phyloP scores from a whole-genome alignment of 108 stramenopile species.

The Pseudonitzschia delicatissima region DNA sequence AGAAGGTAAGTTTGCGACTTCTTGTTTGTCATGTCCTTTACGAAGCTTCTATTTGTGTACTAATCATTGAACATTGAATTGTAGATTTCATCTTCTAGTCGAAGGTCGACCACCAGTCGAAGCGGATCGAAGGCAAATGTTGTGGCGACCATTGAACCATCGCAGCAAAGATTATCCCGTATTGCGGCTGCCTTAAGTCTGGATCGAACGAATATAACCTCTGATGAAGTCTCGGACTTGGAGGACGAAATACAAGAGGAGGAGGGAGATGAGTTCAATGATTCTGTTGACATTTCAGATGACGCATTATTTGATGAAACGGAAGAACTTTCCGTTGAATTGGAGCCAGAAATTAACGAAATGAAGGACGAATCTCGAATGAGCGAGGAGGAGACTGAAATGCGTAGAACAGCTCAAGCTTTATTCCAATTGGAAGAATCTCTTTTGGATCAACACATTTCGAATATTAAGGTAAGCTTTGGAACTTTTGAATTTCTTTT shows the following conservation, averaged over 20 bases:
- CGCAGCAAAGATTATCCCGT: constrained; percentile 21
- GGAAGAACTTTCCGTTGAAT: neutral
- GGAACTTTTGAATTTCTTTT: constrained; percentile 40
- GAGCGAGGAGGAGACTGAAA: constrained; percentile 48
- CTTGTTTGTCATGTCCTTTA: neutral
- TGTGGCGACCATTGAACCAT: neutral
- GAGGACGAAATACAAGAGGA: neutral
- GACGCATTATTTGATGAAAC: neutral
- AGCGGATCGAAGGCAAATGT: constrained; percentile 1
- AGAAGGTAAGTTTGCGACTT: constrained; percentile 43
- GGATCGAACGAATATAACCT: neutral
- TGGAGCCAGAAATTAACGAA: neutral
- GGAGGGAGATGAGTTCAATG: too few relatives aligned
- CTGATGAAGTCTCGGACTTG: neutral
- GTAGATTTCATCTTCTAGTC: constrained; percentile 13
- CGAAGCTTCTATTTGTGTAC: neutral
- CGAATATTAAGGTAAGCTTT: constrained; percentile 27
- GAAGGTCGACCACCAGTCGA: neutral
- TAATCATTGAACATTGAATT: neutral
- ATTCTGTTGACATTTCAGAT: too few relatives aligned
- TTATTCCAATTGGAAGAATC: constrained; percentile 95
- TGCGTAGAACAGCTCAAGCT: constrained; percentile 78
- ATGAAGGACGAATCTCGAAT: neutral
- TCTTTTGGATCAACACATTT: constrained; percentile 95
- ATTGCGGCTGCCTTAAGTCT: constrained; percentile 19